Evolutionary conservation across 1,139 yeast genomes (phyloP), one percentile per base, ranked within the genome.

Genomic region (Diutina rugosa): DNA sequence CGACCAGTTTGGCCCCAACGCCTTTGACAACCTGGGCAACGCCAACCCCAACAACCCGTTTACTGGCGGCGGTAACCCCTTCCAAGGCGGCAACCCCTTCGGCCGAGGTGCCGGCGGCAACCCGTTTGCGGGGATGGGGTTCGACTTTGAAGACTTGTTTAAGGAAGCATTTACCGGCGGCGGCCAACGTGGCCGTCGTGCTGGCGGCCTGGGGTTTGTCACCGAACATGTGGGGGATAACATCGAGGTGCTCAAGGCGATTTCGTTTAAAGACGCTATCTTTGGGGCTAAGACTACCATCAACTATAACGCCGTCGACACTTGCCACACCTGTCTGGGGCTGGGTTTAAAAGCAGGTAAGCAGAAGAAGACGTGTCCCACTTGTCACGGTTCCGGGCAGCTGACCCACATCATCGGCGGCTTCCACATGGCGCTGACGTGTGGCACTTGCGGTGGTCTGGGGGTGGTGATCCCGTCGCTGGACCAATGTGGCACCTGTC

Each of bases 351-450:
- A 91, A 68, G 66, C 76, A 6, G 95, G 95, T 28, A 85, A 84
- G 60, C 79, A 82, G 68, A 87, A 89, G 68, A 74, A 83, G 21
- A 88, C 96, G 0, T 93, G 99, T 76, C 75, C 82, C 2, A 74
- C 89, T 3, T 93, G 99, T 75, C 91, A 90, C 58, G 99, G 99
- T 58, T 81, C 96, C 0, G 99, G 99, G 8, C 87, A 91, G 54
- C 82, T 87, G 29, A 87, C 91, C 28, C 97, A 91, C 65, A 76
- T 82, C 57, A 79, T 90, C 68, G 97, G 96, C 9, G 98, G 98
- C 0, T 95, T 93, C 81, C 97, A 91, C 65, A 90, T 95, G 97
- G 85, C 96, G 2, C 85, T 96, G 3, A 90, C 97, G 14, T 93
- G 99, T 78, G 79, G 79, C 56, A 74, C 85, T 1, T 93, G 99